Base-by-base conservation (phyloP, 441 rosid genomes). In the Erysimum cheiri region DNA sequence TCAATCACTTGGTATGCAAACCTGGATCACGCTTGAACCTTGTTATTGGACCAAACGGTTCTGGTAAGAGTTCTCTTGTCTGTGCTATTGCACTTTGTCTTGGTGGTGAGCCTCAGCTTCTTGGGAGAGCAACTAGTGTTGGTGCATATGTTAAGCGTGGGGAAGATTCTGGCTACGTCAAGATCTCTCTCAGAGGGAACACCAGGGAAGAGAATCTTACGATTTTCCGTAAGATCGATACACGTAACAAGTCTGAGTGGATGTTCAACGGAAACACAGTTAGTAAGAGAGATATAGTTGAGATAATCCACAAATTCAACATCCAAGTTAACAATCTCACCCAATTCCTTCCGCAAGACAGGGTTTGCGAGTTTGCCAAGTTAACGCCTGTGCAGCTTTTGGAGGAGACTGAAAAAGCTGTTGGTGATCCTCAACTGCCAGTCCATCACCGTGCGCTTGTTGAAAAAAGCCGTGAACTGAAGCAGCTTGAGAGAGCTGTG, bases 391-490 rank as follows among this genome's bases (percentile, higher is more conserved):
- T 95, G 67, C 97, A 95, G 78, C 97, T 95, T 60, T 70, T 95
- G 61, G 96, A 95, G 78, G 99, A 90, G 79, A 95, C 99, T 22
- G 99, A 95, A 79, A 92, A 95, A 80, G 98, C 98, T 62, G 93
- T 95, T 63, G 99, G 99, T 29, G 93, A 92, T 76, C 97, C 98
- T 73, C 92, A 82, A 63, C 96, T 90, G 61, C 95, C 98, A 28
- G 85, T 95, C 32, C 97, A 85, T 49, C 99, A 92, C 53, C 74
- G 32, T 2, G 76, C 82, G 9, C 96, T 95, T 66, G 85, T 95
- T 70, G 93, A 89, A 15, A 90, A 85, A 81, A 92, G 98, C 73
- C 79, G 9, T 64, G 87, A 89, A 60, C 78, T 90, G 73, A 95
- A 88, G 81, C 84, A 57, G 73, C 81, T 89, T 44, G 85, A 90